These are phyloP conservation scores for Blastocystis sp. DNA, from an alignment of 352 stramenopile species.

Conservation along the genomic window DNA sequence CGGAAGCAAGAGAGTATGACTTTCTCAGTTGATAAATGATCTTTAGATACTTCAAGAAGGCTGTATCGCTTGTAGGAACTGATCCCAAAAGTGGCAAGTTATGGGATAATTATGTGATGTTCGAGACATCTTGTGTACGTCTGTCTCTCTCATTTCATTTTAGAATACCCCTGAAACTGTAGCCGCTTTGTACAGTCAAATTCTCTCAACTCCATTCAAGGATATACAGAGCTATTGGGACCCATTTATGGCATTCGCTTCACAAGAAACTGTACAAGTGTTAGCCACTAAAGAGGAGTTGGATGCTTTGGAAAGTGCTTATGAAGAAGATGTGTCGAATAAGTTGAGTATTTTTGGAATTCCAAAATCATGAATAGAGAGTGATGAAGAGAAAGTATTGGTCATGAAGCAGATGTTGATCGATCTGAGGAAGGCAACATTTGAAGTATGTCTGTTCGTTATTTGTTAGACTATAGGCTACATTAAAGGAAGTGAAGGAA, in stretches of 20 bases:
- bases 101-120: constrained; percentile 55
- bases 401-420: constrained; percentile 60
- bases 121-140: constrained; percentile 24
- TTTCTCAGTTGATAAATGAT: neutral
- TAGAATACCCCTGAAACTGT: constrained; percentile 50
- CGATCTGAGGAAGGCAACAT: constrained; percentile 37
- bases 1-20: neutral
- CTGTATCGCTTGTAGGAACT: constrained; percentile 40
- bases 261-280: constrained; percentile 35
- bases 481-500: constrained; percentile 42
- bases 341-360: neutral
- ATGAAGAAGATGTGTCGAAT: constrained; percentile 14
- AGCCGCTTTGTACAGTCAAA: neutral
- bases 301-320: neutral
- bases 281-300: constrained; percentile 27
- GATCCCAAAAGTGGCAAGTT: constrained; percentile 38
- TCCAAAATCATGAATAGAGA: constrained; percentile 10
- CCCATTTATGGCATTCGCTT: constrained; percentile 54
- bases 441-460: constrained; percentile 22
- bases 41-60: constrained; percentile 40
- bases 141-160: neutral
- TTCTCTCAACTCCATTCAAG: constrained; percentile 51
- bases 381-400: constrained; percentile 52
- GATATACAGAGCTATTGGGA: constrained; percentile 47
- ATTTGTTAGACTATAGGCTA: neutral